These are phyloP conservation scores for Alectoria sarmentosa DNA, from an alignment of 495 filamentous ascomycete genomes.

Conservation along the genomic window DNA sequence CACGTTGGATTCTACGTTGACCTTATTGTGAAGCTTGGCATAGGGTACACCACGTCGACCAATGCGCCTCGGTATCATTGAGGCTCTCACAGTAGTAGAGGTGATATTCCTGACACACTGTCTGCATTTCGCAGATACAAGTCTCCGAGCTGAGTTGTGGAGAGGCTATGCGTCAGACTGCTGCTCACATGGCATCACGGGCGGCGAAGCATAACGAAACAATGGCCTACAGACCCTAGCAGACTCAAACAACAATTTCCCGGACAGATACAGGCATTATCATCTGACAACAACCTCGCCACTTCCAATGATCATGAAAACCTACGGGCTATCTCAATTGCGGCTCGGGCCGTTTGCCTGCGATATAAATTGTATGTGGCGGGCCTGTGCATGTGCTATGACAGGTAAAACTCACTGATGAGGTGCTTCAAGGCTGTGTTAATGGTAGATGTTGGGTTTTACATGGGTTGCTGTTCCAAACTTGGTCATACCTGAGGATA, in stretches of 20 bases:
- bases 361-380: not conserved
- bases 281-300: too few species aligned
- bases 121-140: not conserved
- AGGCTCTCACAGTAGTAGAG: too few species aligned
- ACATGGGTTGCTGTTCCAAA: not conserved
- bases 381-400: not conserved
- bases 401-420: not conserved
- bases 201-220: not conserved
- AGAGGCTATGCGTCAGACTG: not conserved
- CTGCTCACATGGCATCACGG: not conserved
- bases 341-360: too few species aligned
- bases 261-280: too few species aligned
- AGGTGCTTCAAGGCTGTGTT: not conserved
- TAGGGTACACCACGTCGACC: not conserved
- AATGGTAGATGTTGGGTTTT: not conserved
- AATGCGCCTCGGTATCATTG: not conserved
- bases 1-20: not conserved
- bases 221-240: not conserved
- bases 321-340: too few species aligned
- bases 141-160: not conserved
- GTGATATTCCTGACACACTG: not conserved
- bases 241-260: too few species aligned
- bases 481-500: not conserved
- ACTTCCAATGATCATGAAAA: too few species aligned
- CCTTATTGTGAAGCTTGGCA: not conserved